phyloP scores from a whole-genome alignment of 768 basidiomycete species.

The Leccinum variicolor region DNA sequence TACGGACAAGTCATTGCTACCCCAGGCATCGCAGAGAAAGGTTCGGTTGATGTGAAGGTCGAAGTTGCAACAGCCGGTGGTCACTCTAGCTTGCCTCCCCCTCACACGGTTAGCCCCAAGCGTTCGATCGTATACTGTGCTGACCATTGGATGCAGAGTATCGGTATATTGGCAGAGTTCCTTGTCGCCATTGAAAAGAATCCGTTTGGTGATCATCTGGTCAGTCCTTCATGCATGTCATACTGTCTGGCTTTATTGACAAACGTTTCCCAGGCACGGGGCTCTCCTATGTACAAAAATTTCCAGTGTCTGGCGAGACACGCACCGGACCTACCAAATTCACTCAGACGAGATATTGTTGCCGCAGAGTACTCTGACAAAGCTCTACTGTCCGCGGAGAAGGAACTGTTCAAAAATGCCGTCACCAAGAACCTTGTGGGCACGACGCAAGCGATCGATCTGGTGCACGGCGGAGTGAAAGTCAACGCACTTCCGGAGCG shows the following conservation, averaged over 20 bases:
- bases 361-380: slow-evolving; percentile 46
- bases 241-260: not conserved
- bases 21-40: slow-evolving; percentile 73
- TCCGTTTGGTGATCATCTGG: slow-evolving; percentile 53
- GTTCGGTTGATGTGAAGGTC: slow-evolving; percentile 60
- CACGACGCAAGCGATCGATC: slow-evolving; percentile 77
- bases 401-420: slow-evolving; percentile 39
- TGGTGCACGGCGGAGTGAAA: slow-evolving; percentile 68
- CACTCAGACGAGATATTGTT: slow-evolving; percentile 46
- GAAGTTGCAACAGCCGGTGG: slow-evolving; percentile 71
- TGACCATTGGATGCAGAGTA: slow-evolving; percentile 47
- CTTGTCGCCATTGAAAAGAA: slow-evolving; percentile 67
- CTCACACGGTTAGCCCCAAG: slow-evolving; percentile 60
- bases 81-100: slow-evolving; percentile 81
- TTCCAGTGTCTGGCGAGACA: slow-evolving; percentile 68
- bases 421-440: slow-evolving; percentile 46
- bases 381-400: slow-evolving; percentile 50
- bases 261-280: slow-evolving; percentile 39
- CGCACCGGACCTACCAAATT: slow-evolving; percentile 49
- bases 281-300: slow-evolving; percentile 54
- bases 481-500: slow-evolving; percentile 78
- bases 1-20: slow-evolving; percentile 56
- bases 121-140: not conserved
- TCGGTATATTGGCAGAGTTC: slow-evolving; percentile 74
- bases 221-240: slow-evolving; percentile 22